phyloP scores from a whole-genome alignment of 2,329 filamentous ascomycete species.

The Huntiella moniliformis region DNA sequence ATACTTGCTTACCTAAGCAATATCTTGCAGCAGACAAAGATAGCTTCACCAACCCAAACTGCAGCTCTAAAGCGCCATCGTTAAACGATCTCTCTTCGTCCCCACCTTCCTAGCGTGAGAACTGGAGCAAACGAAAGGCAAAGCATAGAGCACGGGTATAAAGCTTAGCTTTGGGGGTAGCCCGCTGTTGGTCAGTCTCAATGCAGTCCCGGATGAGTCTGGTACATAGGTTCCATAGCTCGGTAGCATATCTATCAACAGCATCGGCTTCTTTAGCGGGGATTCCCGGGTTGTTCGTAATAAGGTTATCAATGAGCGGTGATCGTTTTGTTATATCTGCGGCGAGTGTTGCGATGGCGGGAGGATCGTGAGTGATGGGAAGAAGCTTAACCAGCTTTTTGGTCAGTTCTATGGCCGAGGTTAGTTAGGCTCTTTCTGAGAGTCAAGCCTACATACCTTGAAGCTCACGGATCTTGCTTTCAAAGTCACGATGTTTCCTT shows the following conservation, averaged over 20 bases:
- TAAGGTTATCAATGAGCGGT: conserved; percentile 13
- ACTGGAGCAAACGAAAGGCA: conserved; percentile 45
- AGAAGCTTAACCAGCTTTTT: conserved; percentile 5
- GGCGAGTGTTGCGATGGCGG: conserved; percentile 15
- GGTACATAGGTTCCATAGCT: conserved; percentile 50
- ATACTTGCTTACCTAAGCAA: conserved; percentile 36
- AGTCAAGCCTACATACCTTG: too few species aligned
- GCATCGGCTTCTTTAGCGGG: conserved; percentile 17
- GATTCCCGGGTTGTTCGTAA: not conserved
- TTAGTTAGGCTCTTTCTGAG: too few species aligned
- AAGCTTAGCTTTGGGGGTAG: conserved; percentile 16
- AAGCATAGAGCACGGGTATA: conserved; percentile 29
- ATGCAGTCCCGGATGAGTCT: conserved; percentile 34
- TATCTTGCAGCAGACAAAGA: conserved; percentile 45
- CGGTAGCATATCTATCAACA: conserved; percentile 37
- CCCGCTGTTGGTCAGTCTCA: conserved; percentile 27
- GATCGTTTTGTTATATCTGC: conserved; percentile 18
- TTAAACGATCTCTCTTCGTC: conserved; percentile 14
- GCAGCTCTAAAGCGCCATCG: conserved; percentile 17
- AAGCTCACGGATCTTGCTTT: too few species aligned
- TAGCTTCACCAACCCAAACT: conserved; percentile 43
- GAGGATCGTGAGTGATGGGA: conserved; percentile 12
- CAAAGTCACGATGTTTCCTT: too few species aligned
- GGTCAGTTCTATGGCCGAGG: not conserved
- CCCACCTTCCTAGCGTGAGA: conserved; percentile 29